These are phyloP conservation scores for Gamarada debralockiae DNA, from an alignment of 495 filamentous ascomycete species.

Conservation along the genomic window DNA sequence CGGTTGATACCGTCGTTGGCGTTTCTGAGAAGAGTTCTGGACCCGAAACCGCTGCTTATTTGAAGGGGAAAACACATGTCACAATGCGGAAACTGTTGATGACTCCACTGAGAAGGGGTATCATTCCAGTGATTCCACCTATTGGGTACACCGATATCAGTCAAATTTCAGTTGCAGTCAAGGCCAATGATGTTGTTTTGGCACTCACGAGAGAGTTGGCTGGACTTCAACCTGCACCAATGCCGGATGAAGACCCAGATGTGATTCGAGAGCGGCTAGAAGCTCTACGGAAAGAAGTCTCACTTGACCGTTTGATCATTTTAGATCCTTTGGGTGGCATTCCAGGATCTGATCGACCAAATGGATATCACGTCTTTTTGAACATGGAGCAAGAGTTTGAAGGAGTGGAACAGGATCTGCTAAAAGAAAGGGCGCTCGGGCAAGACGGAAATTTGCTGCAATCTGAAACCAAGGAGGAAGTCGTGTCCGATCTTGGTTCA, in stretches of 20 bases:
- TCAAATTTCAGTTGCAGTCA: constrained; percentile 49
- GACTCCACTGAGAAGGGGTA: constrained; percentile 65
- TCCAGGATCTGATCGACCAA: constrained; percentile 61
- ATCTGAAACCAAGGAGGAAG: not conserved
- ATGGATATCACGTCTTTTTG: constrained; percentile 81
- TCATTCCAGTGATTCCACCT: constrained; percentile 73
- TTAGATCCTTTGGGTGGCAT: constrained; percentile 88
- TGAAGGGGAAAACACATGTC: constrained; percentile 33
- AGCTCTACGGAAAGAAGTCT: constrained; percentile 48
- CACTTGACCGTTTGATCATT: constrained; percentile 82
- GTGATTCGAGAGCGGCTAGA: constrained; percentile 40
- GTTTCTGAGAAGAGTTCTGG: constrained; percentile 23
- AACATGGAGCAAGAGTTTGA: constrained; percentile 91
- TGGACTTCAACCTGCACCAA: constrained; percentile 29
- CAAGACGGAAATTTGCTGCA: not conserved
- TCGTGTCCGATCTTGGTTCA: constrained; percentile 21
- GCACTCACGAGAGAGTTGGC: constrained; percentile 71
- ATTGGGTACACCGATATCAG: constrained; percentile 62
- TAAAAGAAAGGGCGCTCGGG: not conserved
- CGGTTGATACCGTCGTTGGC: constrained; percentile 63
- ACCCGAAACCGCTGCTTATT: not conserved
- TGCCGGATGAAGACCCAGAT: constrained; percentile 39
- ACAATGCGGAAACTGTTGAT: constrained; percentile 58
- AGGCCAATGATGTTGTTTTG: constrained; percentile 64
- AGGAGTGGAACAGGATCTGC: constrained; percentile 59